These are phyloP conservation scores for Cicer yamashitae DNA, from an alignment of 306 rosid species.

Conservation along the genomic window DNA sequence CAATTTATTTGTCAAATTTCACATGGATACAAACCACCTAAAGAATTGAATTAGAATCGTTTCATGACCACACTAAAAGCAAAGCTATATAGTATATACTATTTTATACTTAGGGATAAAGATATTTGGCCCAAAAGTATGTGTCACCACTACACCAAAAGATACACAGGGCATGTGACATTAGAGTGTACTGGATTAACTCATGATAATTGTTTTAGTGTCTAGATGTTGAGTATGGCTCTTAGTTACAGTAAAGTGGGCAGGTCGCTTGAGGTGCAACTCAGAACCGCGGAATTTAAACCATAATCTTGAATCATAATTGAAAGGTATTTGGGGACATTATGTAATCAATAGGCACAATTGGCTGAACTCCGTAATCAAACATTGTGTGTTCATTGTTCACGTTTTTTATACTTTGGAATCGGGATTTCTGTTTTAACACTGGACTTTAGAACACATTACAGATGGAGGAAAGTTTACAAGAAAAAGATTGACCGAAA, in stretches of 20 bases:
- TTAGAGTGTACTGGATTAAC: neutral
- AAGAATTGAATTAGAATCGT: constrained; percentile 25
- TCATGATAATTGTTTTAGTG: neutral
- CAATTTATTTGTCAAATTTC: neutral
- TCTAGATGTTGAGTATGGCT: neutral
- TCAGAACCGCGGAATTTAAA: too few species aligned
- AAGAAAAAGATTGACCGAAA: neutral
- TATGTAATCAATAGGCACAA: too few species aligned
- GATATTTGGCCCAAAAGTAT: neutral
- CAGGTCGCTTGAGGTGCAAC: too few species aligned
- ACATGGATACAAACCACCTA: constrained; percentile 12
- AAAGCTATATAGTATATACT: neutral
- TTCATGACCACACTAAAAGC: neutral
- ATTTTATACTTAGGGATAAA: neutral
- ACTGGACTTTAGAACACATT: constrained; percentile 7
- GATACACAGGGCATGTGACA: neutral
- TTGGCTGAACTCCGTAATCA: too few species aligned
- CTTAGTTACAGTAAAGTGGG: too few species aligned
- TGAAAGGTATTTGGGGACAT: too few species aligned
- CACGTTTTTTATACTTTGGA: too few species aligned
- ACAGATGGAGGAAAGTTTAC: constrained; percentile 3
- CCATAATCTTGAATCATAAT: too few species aligned
- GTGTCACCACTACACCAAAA: neutral
- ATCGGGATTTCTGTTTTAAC: too few species aligned
- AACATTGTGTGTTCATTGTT: too few species aligned